Base-by-base conservation (phyloP, 1,139 yeast species). In the Scheffersomyces parashehatae region DNA sequence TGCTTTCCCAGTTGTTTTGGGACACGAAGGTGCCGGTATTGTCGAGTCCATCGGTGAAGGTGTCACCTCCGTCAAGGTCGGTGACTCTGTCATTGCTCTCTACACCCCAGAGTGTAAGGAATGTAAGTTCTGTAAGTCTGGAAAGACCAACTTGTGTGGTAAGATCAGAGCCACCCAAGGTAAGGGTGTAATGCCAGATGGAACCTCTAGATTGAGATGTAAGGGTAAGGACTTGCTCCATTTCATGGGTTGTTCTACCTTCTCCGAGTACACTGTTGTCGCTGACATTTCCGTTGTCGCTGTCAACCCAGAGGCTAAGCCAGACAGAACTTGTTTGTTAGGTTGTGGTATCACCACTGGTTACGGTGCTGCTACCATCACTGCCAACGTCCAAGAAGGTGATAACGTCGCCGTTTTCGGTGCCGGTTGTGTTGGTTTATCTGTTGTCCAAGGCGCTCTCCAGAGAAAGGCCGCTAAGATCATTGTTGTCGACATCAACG, bases 311-410 rank as follows among this genome's bases (percentile, higher is more conserved):
- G 70, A 80, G 51, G 98, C 97, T 43, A 86, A 88, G 49, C 77
- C 84, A 61, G 96, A 89, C 61, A 82, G 85, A 63, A 87, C 95
- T 38, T 91, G 98, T 75, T 73, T 93, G 67, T 80, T 95, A 57
- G 99, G 99, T 38, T 93, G 99, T 68, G 99, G 99, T 74, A 89
- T 93, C 62, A 93, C 99, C 49, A 93, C 99, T 42, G 99, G 99
- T 52, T 89, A 88, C 65, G 99, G 99, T 67, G 97, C 99, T 42
- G 99, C 97, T 43, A 81, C 88, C 55, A 87, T 88, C 71, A 88
- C 97, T 43, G 99, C 98, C 51, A 79, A 91, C 58, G 95, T 93
- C 46, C 85, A 87, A 66, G 78, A 82, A 65, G 97, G 97, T 56
- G 97, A 93, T 64, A 89, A 87, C 50, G 90, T 93, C 47, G 99